Conservation (phyloP, 805 yeast species). For the Cyberlindnera maritima region DNA sequence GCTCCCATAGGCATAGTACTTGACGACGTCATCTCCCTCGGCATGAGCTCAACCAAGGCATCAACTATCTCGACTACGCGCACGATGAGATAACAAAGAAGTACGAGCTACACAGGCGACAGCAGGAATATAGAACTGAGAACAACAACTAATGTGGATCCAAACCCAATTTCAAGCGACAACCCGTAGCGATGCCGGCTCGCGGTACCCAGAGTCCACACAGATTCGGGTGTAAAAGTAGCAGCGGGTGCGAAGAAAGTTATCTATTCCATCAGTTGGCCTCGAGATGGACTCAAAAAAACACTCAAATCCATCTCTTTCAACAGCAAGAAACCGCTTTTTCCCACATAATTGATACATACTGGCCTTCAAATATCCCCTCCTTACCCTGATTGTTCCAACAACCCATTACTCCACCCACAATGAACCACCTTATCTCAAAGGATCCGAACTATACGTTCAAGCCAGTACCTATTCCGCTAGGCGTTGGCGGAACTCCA, state of each 20-base stretch:
- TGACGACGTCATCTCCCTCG: too few relatives aligned
- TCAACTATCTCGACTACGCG: too few relatives aligned
- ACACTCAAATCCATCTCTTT: background rate
- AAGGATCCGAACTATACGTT: slow-evolving; percentile 13
- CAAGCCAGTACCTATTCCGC: background rate
- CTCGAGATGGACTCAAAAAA: background rate
- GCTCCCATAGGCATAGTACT: too few relatives aligned
- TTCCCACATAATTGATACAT: too few relatives aligned
- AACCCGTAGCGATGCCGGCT: background rate
- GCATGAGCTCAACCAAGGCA: too few relatives aligned
- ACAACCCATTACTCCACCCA: background rate
- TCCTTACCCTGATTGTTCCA: too few relatives aligned
- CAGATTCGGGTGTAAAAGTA: slow-evolving; percentile 25
- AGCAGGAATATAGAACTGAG: too few relatives aligned
- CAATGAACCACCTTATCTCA: slow-evolving; percentile 1
- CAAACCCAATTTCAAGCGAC: too few relatives aligned
- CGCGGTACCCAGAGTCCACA: background rate
- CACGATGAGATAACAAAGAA: too few relatives aligned
- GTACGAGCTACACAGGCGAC: too few relatives aligned
- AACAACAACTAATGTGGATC: too few relatives aligned
- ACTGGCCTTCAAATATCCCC: too few relatives aligned
- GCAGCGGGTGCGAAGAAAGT: slow-evolving; percentile 39
- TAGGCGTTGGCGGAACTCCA: background rate
- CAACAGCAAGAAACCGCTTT: background rate
- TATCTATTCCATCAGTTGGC: slow-evolving; percentile 22